These are phyloP conservation scores for Telopea speciosissima DNA, from an alignment of 177 flowering plant genomes.

Conservation along the genomic window DNA sequence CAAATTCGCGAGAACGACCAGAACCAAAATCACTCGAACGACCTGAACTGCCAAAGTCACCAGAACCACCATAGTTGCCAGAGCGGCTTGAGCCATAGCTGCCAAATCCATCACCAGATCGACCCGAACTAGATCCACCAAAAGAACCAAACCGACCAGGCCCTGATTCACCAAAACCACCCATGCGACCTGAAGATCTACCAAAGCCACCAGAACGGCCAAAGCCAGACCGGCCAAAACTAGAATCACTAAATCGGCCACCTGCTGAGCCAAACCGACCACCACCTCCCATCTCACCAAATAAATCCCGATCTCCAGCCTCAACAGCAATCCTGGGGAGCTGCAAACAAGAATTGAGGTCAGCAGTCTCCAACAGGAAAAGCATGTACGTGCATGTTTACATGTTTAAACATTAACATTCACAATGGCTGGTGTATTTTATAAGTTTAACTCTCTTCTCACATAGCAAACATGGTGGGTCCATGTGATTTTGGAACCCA, in stretches of 20 bases:
- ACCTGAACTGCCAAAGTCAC: constrained; percentile 12
- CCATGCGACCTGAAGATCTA: constrained; percentile 35
- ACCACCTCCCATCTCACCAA: constrained; percentile 30
- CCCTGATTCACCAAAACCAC: constrained; percentile 26
- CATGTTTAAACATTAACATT: neutral
- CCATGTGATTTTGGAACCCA: no score
- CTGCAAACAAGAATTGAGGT: constrained; percentile 25
- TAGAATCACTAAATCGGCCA: constrained; percentile 28
- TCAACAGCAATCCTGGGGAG: constrained; percentile 58
- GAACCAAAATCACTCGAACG: constrained; percentile 20
- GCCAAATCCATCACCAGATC: constrained; percentile 28
- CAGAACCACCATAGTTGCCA: constrained; percentile 17
- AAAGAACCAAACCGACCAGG: constrained; percentile 33
- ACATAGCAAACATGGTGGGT: no score
- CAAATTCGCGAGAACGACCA: neutral
- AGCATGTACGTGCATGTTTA: neutral
- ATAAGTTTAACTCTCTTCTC: no score
- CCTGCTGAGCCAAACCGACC: constrained; percentile 33
- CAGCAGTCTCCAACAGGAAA: neutral
- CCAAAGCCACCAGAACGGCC: constrained; percentile 33
- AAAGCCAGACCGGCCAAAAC: constrained; percentile 29
- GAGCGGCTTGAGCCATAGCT: constrained; percentile 18
- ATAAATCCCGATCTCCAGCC: constrained; percentile 33
- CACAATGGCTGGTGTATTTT: no score
- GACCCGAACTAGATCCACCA: constrained; percentile 26